Percentiles rank a stretch among this genome's conserved stretches.
These are phyloP conservation scores for Dovyalis caffra DNA, from an alignment of 345 rosid genomes.

Conservation along the genomic window DNA sequence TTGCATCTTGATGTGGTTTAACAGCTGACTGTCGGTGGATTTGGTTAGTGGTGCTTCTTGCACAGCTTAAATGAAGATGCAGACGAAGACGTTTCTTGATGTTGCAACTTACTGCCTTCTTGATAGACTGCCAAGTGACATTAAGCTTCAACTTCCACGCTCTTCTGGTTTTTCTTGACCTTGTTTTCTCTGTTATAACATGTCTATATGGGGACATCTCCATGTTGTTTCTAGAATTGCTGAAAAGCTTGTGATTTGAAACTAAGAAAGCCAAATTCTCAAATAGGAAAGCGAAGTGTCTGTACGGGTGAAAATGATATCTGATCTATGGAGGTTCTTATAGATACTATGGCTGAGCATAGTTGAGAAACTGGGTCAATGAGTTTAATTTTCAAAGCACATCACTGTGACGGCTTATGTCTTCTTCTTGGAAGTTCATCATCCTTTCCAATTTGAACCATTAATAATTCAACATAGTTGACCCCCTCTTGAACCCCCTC, in stretches of 20 bases:
- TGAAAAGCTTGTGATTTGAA: background rate
- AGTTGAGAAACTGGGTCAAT: background rate
- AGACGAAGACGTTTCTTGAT: background rate
- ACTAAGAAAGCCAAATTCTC: background rate
- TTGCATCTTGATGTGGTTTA: background rate
- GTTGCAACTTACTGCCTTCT: slow-evolving; percentile 27
- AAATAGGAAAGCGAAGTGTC: background rate
- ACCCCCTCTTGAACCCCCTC: no score
- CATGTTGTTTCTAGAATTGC: slow-evolving; percentile 3
- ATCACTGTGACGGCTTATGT: background rate
- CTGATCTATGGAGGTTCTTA: background rate
- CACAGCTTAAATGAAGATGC: slow-evolving; percentile 28
- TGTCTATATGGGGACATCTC: slow-evolving; percentile 31
- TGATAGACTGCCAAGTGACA: slow-evolving; percentile 40
- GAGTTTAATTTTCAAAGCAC: background rate
- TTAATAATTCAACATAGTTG: no score
- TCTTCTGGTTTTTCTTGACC: slow-evolving; percentile 26
- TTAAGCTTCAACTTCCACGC: slow-evolving; percentile 42
- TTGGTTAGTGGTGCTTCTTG: slow-evolving; percentile 18
- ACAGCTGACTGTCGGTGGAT: slow-evolving; percentile 12
- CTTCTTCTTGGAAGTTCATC: background rate
- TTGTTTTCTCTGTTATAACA: slow-evolving; percentile 20
- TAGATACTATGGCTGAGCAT: background rate
- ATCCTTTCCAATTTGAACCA: no score
- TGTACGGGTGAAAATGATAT: background rate